phyloP scores from a whole-genome alignment of 2,329 filamentous ascomycete genomes.

The Phoma herbarum region DNA sequence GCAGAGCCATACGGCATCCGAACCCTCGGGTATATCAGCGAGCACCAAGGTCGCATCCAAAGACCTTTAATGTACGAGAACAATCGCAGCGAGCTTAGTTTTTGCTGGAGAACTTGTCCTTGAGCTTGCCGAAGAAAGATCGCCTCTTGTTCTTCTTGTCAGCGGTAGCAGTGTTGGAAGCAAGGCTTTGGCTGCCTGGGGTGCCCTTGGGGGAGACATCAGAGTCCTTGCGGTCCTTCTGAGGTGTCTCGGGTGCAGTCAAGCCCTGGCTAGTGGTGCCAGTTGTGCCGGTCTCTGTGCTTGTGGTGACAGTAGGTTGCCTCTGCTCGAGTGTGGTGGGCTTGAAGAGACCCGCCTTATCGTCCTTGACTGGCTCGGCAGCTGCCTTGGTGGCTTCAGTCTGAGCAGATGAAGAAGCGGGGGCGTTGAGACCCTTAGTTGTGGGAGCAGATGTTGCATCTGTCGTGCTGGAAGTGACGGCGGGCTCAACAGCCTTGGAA shows the following conservation, averaged over 20 bases:
- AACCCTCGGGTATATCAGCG: slow-evolving; percentile 36
- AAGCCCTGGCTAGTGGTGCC: slow-evolving; percentile 30
- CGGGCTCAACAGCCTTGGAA: slow-evolving; percentile 13
- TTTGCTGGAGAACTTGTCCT: slow-evolving; percentile 56
- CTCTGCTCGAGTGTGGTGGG: slow-evolving; percentile 51
- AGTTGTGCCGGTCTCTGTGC: slow-evolving; percentile 47
- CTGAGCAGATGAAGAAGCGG: slow-evolving; percentile 44
- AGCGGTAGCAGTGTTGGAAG: slow-evolving; percentile 36
- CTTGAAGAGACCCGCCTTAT: slow-evolving; percentile 54
- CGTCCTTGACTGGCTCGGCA: slow-evolving; percentile 47
- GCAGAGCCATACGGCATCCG: slow-evolving; percentile 23
- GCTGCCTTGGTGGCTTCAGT: slow-evolving; percentile 35
- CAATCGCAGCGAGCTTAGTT: slow-evolving; percentile 27
- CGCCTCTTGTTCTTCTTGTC: slow-evolving; percentile 59
- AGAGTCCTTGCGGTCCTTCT: slow-evolving; percentile 34
- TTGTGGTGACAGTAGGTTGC: slow-evolving; percentile 53
- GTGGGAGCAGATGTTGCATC: slow-evolving; percentile 16
- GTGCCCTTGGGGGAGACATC: slow-evolving; percentile 49
- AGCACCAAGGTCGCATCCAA: slow-evolving; percentile 26
- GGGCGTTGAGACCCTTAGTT: slow-evolving; percentile 48
- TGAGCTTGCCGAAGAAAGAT: slow-evolving; percentile 59
- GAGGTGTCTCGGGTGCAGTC: slow-evolving; percentile 43
- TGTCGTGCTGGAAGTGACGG: slow-evolving; percentile 15
- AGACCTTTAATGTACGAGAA: slow-evolving; percentile 26
- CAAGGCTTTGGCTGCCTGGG: slow-evolving; percentile 50